Conservation (phyloP, 2,329 filamentous ascomycete species). For the Fusarium sp. region DNA sequence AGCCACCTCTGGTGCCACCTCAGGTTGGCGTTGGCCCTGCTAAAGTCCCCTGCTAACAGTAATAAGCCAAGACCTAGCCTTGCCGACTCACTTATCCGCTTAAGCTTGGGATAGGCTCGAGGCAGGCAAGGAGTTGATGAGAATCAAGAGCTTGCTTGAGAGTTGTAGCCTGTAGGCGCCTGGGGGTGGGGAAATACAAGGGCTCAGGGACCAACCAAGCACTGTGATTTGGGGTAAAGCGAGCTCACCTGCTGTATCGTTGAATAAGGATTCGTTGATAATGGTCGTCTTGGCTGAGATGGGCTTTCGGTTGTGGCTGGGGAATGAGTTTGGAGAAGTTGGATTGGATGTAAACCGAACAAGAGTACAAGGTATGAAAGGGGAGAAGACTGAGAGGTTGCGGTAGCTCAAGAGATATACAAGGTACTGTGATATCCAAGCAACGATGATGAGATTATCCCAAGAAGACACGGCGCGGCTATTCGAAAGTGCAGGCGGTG, state of each 20-base stretch:
- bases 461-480: conserved; percentile 11
- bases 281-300: conserved; percentile 15
- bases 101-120: conserved; percentile 5
- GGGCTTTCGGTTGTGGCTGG: conserved; percentile 36
- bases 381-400: background rate
- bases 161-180: conserved; percentile 31
- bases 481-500: conserved; percentile 12
- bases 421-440: background rate
- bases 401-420: background rate
- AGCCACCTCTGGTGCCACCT: conserved; percentile 37
- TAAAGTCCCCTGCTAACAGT: conserved; percentile 30
- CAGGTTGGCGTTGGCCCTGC: conserved; percentile 20
- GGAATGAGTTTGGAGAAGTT: conserved; percentile 15
- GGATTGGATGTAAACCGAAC: conserved; percentile 14
- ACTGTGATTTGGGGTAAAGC: conserved; percentile 22
- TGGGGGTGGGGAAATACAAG: conserved; percentile 31
- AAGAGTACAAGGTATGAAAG: background rate
- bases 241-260: conserved; percentile 22
- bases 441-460: background rate
- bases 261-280: conserved; percentile 20
- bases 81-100: conserved; percentile 20
- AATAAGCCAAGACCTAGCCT: conserved; percentile 40
- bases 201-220: conserved; percentile 31
- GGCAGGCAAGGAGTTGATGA: conserved; percentile 13
- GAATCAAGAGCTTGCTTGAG: conserved; percentile 7